Conservation (phyloP, 176 grass and related monocot genomes). For the Tillandsia fasciculata region DNA sequence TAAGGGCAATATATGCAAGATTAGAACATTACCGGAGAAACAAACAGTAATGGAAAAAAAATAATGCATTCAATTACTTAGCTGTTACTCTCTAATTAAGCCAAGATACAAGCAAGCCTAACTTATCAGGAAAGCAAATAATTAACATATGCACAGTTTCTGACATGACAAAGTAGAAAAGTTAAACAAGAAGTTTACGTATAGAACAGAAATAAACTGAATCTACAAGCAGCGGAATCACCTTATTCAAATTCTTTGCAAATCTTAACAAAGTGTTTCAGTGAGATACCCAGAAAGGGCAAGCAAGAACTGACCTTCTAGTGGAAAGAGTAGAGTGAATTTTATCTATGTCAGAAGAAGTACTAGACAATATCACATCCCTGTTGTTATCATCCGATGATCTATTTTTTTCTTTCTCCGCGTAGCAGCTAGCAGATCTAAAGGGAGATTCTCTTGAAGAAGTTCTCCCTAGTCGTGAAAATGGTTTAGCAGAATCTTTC, state of each 20-base stretch:
- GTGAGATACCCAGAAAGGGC: neutral
- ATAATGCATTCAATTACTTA: too few species aligned
- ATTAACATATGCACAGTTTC: neutral
- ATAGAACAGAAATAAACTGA: too few species aligned
- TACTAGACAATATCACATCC: constrained; percentile 7
- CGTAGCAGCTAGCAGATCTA: constrained; percentile 23
- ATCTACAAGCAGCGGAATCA: neutral
- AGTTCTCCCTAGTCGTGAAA: constrained; percentile 15
- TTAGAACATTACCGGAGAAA: too few species aligned
- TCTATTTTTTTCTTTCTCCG: constrained; percentile 31
- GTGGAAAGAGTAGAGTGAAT: constrained; percentile 22
- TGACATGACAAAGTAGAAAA: too few species aligned
- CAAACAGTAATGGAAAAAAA: too few species aligned
- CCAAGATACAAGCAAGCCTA: neutral
- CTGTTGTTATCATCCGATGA: constrained; percentile 18
- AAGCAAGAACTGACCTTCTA: constrained; percentile 46
- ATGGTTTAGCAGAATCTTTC: constrained; percentile 22
- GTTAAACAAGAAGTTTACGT: too few species aligned
- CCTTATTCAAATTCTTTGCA: neutral
- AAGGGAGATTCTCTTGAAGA: constrained; percentile 33
- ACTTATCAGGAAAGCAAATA: neutral
- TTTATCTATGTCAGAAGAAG: constrained; percentile 6
- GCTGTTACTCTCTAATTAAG: neutral
- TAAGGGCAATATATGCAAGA: too few species aligned
- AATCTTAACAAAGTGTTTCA: neutral